These are phyloP conservation scores for Leonotis leonurus DNA, from an alignment of 257 asterid genomes.

Conservation along the genomic window DNA sequence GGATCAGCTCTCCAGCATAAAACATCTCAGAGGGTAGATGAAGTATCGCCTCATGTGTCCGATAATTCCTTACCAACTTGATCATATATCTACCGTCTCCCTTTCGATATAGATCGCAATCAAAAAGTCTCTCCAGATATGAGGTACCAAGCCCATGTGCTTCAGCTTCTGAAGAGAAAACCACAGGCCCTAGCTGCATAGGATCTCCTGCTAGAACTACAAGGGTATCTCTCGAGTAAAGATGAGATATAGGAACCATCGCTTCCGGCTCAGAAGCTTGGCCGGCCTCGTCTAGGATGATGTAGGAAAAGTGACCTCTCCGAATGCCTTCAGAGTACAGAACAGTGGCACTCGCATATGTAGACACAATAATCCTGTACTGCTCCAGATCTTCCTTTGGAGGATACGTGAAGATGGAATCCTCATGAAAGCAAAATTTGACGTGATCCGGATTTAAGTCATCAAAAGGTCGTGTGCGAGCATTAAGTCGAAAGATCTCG, in stretches of 20 bases:
- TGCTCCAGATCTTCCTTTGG: constrained; percentile 32
- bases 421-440: constrained; percentile 53
- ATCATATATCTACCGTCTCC: constrained; percentile 45
- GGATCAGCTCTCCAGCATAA: constrained; percentile 54
- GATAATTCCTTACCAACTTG: constrained; percentile 61
- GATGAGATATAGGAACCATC: constrained; percentile 79
- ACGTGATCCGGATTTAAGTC: constrained; percentile 51
- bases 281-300: constrained; percentile 97
- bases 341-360: constrained; percentile 64
- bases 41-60: constrained; percentile 70
- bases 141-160: constrained; percentile 65
- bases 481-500: constrained; percentile 76
- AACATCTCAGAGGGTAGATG: constrained; percentile 70
- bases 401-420: constrained; percentile 51
- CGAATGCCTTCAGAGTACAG: constrained; percentile 59
- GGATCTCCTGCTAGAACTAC: constrained; percentile 95
- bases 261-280: constrained; percentile 98
- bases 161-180: constrained; percentile 65
- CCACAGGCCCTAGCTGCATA: constrained; percentile 85
- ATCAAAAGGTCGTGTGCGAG: constrained; percentile 58
- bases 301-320: constrained; percentile 67
- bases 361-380: constrained; percentile 59
- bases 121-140: constrained; percentile 69
- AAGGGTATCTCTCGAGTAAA: constrained; percentile 31
- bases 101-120: constrained; percentile 33